phyloP scores from a whole-genome alignment of 108 stramenopile genomes.

The Discostella stelligeroides region DNA sequence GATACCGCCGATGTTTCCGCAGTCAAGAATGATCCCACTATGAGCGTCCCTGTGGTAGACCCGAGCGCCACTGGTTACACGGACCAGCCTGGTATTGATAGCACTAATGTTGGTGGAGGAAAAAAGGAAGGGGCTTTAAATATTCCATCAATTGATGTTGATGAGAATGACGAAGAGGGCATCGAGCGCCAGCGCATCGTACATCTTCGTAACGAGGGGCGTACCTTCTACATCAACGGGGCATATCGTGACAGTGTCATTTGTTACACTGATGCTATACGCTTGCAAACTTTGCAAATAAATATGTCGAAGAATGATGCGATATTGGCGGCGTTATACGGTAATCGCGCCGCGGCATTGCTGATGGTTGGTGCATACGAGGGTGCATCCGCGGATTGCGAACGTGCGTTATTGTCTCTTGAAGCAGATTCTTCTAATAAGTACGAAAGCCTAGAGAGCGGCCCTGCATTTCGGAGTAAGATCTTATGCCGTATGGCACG shows the following conservation, averaged over 20 bases:
- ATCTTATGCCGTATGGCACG: slow-evolving; percentile 62
- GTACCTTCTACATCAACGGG: slow-evolving; percentile 49
- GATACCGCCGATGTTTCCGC: slow-evolving; percentile 31
- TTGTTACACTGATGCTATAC: slow-evolving; percentile 63
- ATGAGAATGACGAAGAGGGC: slow-evolving; percentile 20
- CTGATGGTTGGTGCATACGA: slow-evolving; percentile 75
- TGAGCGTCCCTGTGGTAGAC: too few relatives aligned
- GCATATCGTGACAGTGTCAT: slow-evolving; percentile 58
- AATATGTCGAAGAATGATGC: slow-evolving; percentile 35
- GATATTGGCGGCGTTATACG: slow-evolving; percentile 60
- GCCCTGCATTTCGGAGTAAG: slow-evolving; percentile 53
- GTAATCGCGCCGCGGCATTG: slow-evolving; percentile 78
- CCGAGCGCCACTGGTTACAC: too few relatives aligned
- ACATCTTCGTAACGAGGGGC: slow-evolving; percentile 58
- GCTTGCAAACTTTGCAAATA: slow-evolving; percentile 29
- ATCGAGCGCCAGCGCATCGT: slow-evolving; percentile 34
- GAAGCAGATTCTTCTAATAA: slow-evolving; percentile 26
- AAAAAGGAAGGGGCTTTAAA: neutral
- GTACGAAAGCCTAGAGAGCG: slow-evolving; percentile 35
- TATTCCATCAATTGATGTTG: neutral
- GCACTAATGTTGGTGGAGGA: neutral
- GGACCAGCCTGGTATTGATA: too few relatives aligned
- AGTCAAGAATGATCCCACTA: slow-evolving; percentile 40
- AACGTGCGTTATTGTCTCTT: slow-evolving; percentile 44
- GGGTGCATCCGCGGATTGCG: slow-evolving; percentile 63